A percentile compares a stretch with the other conserved stretches of the same genome.
phyloP scores from a whole-genome alignment of 768 basidiomycete genomes.

The Suillus subaureus region DNA sequence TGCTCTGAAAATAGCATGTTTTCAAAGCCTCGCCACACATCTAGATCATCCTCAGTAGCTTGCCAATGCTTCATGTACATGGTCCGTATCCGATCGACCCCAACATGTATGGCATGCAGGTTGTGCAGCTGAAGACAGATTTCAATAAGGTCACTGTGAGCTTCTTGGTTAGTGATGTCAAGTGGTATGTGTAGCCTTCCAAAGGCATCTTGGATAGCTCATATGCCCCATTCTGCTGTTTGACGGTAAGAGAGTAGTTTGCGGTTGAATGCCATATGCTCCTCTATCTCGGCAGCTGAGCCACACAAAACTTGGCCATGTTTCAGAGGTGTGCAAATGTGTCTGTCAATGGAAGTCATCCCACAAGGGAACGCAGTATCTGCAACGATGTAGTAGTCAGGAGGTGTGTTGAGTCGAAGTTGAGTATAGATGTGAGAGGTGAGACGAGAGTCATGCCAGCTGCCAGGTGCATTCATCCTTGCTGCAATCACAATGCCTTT shows the following conservation, averaged over 20 bases:
- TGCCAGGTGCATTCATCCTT: constrained; percentile 44
- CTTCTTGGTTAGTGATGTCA: constrained; percentile 30
- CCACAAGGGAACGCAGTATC: constrained; percentile 51
- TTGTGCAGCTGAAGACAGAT: constrained; percentile 38
- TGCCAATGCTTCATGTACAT: too few relatives aligned
- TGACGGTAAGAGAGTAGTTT: constrained; percentile 49
- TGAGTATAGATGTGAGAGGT: constrained; percentile 42
- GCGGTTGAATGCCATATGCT: constrained; percentile 32
- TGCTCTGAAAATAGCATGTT: too few relatives aligned
- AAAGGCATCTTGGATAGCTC: constrained; percentile 46
- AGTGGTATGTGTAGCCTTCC: constrained; percentile 46
- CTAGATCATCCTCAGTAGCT: too few relatives aligned
- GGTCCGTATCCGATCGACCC: too few relatives aligned
- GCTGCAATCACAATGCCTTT: constrained; percentile 40
- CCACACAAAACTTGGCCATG: constrained; percentile 22
- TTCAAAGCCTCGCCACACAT: too few relatives aligned
- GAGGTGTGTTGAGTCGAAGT: constrained; percentile 35
- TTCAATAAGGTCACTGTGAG: constrained; percentile 37
- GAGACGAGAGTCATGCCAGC: constrained; percentile 51
- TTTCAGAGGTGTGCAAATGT: constrained; percentile 43
- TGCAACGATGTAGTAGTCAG: constrained; percentile 43
- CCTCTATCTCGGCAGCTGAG: constrained; percentile 19
- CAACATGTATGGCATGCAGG: constrained; percentile 36
- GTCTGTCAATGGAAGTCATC: constrained; percentile 29
- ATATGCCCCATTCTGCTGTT: constrained; percentile 56